Base-by-base conservation (phyloP, 2,329 filamentous ascomycete species). In the Stromatinia cepivora region DNA sequence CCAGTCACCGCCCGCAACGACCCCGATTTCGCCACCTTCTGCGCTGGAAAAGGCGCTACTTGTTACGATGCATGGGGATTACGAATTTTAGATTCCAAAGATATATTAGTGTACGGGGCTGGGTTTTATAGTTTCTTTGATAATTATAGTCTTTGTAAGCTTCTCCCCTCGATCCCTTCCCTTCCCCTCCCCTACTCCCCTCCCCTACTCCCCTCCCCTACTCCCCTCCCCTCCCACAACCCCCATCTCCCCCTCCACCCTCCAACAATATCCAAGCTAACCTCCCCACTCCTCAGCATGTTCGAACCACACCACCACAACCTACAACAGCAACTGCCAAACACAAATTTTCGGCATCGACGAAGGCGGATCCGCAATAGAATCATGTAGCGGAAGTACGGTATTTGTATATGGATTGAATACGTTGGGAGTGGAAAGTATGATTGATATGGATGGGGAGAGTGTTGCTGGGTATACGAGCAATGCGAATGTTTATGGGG, bases 11-110 rank as follows among this genome's bases (percentile, higher is more conserved):
- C 81, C 0, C 74, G 79, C 0, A 79, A 81, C 28, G 85, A 88
- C 72, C 85, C 85, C 0, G 81, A 81, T 78, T 91, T 84, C 20
- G 56, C 75, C 0, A 76, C 80, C 64, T 74, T 64, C 46, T 86
- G 84, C 71, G 73, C 77, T 25, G 82, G 69, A 1, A 58, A 53
- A 65, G 25, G 79, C 3, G 79, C 81, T 13, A 71, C 67, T 0
- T 87, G 86, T 72, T 82, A 82, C 9, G 83, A 87, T 77, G 87
- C 88, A 0, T 92, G 89, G 88, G 90, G 87, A 0, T 80, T 92
- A 42, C 83, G 89, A 13, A 82, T 92, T 52, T 74, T 89, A 57
- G 79, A 84, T 71, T 83, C 81, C 2, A 76, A 76, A 7, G 79
- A 82, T 70, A 80, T 88, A 31, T 75, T 82, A 45, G 76, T 84